Evolutionary conservation across 202 grass and related monocot species (phyloP).

Genomic region (Digitaria exilis): DNA sequence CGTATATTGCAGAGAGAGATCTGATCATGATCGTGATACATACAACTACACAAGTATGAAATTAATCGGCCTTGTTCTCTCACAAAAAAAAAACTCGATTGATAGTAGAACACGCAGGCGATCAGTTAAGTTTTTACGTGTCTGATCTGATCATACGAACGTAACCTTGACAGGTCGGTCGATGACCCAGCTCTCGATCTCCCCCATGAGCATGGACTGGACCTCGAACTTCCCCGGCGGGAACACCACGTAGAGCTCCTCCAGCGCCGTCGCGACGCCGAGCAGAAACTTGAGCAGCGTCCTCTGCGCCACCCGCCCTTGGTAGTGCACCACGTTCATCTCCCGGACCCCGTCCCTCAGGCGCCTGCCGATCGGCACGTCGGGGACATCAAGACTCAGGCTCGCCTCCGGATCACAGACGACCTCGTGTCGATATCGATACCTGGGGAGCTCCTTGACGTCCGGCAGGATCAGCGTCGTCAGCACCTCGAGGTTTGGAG

Average conservation of each 20-base stretch:
- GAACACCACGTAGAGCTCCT: not conserved
- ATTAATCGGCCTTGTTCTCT: too few relatives aligned
- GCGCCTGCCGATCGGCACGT: not conserved
- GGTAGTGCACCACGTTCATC: constrained; percentile 6
- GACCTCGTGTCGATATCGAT: not conserved
- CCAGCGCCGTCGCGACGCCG: not conserved
- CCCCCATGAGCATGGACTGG: not conserved
- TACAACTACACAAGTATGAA: too few relatives aligned
- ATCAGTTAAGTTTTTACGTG: too few relatives aligned
- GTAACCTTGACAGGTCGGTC: not conserved
- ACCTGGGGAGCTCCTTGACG: not conserved
- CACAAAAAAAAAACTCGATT: too few relatives aligned
- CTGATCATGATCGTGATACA: too few relatives aligned
- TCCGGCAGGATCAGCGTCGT: not conserved
- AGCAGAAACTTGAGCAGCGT: not conserved
- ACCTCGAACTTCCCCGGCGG: not conserved
- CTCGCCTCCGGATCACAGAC: not conserved
- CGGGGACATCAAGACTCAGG: too few relatives aligned
- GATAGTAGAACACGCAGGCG: too few relatives aligned
- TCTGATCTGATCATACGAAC: not conserved
- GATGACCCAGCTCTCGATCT: not conserved
- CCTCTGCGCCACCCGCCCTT: not conserved
- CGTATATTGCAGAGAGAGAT: too few relatives aligned
- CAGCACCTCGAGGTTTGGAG: constrained; percentile 20
- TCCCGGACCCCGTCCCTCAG: not conserved